phyloP scores from a whole-genome alignment of 495 filamentous ascomycete species.

The Penicillium maclennaniae region DNA sequence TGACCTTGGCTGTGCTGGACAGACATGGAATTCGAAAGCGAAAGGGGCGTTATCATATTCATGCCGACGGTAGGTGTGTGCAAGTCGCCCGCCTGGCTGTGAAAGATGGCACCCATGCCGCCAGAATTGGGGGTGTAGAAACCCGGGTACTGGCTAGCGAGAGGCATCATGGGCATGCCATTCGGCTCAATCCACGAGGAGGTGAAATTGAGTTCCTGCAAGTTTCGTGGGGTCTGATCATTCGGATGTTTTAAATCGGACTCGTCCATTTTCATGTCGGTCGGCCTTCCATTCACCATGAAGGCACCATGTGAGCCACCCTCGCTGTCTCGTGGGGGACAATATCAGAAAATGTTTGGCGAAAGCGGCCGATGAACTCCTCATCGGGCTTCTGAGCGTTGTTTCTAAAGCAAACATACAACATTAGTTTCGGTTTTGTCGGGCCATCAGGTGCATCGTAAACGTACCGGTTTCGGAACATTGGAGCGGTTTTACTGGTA shows the following conservation, averaged over 20 bases:
- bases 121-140: constrained; percentile 89
- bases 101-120: constrained; percentile 76
- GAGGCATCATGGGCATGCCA: constrained; percentile 71
- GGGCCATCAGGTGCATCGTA: background rate
- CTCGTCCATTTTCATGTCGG: constrained; percentile 37
- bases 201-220: constrained; percentile 81
- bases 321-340: constrained; percentile 28
- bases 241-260: constrained; percentile 62
- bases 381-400: constrained; percentile 83
- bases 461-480: constrained; percentile 25
- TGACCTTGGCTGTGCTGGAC: constrained; percentile 25
- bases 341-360: constrained; percentile 71
- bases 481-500: constrained; percentile 11
- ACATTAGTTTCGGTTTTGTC: background rate
- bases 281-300: constrained; percentile 29
- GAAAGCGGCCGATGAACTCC: constrained; percentile 80
- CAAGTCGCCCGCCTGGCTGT: constrained; percentile 81
- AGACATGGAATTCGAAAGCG: constrained; percentile 59
- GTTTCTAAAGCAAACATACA: constrained; percentile 47
- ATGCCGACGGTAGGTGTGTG: constrained; percentile 78
- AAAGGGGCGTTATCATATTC: constrained; percentile 80
- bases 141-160: constrained; percentile 73
- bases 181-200: constrained; percentile 83
- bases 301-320: background rate
- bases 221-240: constrained; percentile 72